Evolutionary conservation across 441 rosid species (phyloP), one percentile per base, ranked within the genome.

Genomic region (Geranium incanum): DNA sequence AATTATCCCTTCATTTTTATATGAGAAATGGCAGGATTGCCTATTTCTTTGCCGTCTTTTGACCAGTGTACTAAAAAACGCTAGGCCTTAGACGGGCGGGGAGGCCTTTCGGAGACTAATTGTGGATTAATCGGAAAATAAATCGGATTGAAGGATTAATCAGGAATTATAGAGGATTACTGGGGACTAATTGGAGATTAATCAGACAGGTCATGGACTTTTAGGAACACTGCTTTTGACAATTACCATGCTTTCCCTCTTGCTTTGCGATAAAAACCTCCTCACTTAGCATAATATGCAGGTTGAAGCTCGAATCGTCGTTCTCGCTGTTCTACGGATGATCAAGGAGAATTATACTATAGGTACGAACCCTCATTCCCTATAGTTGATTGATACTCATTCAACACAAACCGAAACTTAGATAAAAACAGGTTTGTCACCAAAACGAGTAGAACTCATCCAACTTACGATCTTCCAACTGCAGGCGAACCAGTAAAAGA

Each of bases 231-330:
- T 37, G 3, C 55, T 64, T 52, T 66, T 19, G 36, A 43, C 15
- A 68, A 59, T 37, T 21, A 50, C 65, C 45, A 2, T 62, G 36
- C 65, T 28, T 6, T 11, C 36, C 39, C 9, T 38, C 45, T 21
- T 36, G 52, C 13, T 36, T 28, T 38, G 19, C 36, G 12, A 71
- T 75, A 8, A 19, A 66, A 37, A 7, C 39, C 59, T 76, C 62
- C 73, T 66, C 41, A 74, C 78, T 81, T 59, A 72, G 68, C 77
- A 65, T 45, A 45, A 45, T 45, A 57, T 68, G 76, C 86, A 95
- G 97, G 89, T 92, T 77, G 97, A 95, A 81, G 88, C 93, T 76
- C 89, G 97, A 72, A 93, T 92, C 67, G 89, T 95, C 75, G 89
- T 92, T 79, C 88, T 92, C 68, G 96, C 99, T 52, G 91, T 90